phyloP scores from a whole-genome alignment of 257 asterid species.

The Solanum pennellii region DNA sequence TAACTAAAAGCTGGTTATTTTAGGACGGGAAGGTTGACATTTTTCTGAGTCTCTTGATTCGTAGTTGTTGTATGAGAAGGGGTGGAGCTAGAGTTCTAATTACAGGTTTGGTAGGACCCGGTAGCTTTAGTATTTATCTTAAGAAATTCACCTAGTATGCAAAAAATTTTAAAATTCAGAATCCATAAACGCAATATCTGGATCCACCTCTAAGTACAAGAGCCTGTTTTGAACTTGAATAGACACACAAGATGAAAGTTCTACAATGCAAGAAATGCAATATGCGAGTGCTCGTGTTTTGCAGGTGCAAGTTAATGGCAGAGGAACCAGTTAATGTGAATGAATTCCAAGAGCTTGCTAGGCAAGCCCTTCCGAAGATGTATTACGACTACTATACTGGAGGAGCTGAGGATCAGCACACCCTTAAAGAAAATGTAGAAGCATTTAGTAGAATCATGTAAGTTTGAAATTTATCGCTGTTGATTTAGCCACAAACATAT shows the following conservation, averaged over 20 bases:
- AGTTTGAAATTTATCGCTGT: not conserved
- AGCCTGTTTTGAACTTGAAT: not conserved
- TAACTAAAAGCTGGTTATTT: not conserved
- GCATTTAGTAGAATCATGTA: slow-evolving; percentile 43
- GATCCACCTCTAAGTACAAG: not conserved
- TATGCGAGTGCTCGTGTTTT: not conserved
- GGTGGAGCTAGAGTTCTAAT: not conserved
- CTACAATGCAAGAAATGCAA: not conserved
- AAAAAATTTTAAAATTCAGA: not conserved
- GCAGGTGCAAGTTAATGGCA: slow-evolving; percentile 24
- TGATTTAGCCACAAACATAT: not conserved
- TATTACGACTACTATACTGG: slow-evolving; percentile 45
- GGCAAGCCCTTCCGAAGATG: slow-evolving; percentile 57
- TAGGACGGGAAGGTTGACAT: not conserved
- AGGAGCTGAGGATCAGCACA: slow-evolving; percentile 62
- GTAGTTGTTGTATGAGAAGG: not conserved
- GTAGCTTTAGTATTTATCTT: not conserved
- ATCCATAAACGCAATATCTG: not conserved
- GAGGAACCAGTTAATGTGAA: slow-evolving; percentile 29
- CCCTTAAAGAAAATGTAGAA: slow-evolving; percentile 38
- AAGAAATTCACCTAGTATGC: not conserved
- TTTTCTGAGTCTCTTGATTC: not conserved
- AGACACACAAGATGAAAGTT: not conserved
- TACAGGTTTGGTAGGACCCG: not conserved
- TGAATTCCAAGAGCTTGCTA: slow-evolving; percentile 49